Evolutionary conservation across 164 flowering plant species (phyloP).

Genomic region (Echeveria elegans): DNA sequence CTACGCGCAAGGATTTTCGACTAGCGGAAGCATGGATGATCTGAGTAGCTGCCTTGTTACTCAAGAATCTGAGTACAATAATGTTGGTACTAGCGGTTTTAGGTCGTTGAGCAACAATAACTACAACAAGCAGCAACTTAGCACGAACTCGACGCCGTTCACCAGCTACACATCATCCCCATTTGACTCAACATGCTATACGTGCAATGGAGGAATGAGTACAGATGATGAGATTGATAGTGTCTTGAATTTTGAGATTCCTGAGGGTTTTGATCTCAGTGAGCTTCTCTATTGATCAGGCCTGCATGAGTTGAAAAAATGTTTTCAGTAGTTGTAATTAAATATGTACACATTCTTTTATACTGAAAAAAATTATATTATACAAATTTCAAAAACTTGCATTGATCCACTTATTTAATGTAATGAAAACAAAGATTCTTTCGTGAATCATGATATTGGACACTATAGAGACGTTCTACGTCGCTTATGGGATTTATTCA

Average conservation of each 20-base stretch:
- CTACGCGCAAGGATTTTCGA: background rate
- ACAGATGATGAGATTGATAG: background rate
- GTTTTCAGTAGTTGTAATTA: background rate
- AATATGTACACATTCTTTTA: background rate
- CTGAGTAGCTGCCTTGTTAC: background rate
- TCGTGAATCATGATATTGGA: too few species aligned
- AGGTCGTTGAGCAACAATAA: background rate
- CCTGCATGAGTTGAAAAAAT: background rate
- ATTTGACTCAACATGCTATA: background rate
- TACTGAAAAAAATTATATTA: background rate
- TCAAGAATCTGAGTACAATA: background rate
- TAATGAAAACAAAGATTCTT: too few species aligned
- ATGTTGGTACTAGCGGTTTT: background rate
- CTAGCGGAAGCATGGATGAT: background rate
- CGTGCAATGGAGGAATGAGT: background rate
- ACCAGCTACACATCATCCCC: background rate
- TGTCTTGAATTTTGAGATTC: conserved; percentile 4
- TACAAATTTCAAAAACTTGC: background rate
- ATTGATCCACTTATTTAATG: background rate
- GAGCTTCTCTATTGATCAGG: background rate
- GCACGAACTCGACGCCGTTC: background rate
- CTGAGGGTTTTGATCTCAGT: conserved; percentile 2
- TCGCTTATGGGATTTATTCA: too few species aligned
- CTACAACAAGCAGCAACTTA: background rate
- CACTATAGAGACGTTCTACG: too few species aligned